phyloP scores from a whole-genome alignment of 805 yeast species.

The Zygotorulaspora chibaensis region DNA sequence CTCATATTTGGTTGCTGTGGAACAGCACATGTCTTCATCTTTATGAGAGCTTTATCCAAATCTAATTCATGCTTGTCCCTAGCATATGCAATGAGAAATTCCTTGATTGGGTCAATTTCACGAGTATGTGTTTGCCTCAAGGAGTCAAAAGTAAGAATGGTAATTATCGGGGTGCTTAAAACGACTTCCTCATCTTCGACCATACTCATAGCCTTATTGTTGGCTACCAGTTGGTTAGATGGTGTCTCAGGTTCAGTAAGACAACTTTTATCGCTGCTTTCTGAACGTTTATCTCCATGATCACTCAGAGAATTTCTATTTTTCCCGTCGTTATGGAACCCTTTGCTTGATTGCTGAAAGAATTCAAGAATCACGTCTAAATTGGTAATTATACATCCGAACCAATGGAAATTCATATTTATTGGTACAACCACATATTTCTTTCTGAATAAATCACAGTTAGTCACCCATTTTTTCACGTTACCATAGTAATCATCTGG shows the following conservation, averaged over 20 bases:
- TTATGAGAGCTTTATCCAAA: slow-evolving; percentile 45
- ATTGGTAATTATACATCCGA: slow-evolving; percentile 65
- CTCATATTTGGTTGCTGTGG: slow-evolving; percentile 85
- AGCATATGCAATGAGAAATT: slow-evolving; percentile 65
- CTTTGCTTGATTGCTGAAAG: slow-evolving; percentile 5
- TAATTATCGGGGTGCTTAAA: slow-evolving; percentile 26
- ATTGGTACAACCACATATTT: slow-evolving; percentile 73
- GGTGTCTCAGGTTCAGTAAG: slow-evolving; percentile 3
- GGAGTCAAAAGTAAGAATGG: slow-evolving; percentile 71
- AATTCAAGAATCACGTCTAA: slow-evolving; percentile 34
- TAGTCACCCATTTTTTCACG: slow-evolving; percentile 74
- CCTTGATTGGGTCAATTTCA: slow-evolving; percentile 50
- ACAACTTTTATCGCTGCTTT: slow-evolving; percentile 1
- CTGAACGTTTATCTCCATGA: neutral
- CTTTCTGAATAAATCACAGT: slow-evolving; percentile 56
- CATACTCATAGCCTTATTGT: neutral
- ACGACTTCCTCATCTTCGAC: slow-evolving; percentile 17
- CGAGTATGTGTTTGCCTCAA: slow-evolving; percentile 52
- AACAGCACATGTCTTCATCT: slow-evolving; percentile 49
- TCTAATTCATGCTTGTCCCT: slow-evolving; percentile 52
- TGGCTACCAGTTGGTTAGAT: neutral
- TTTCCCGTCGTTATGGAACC: neutral
- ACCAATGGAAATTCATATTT: slow-evolving; percentile 83
- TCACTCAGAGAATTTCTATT: neutral
- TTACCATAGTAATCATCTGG: slow-evolving; percentile 48